phyloP scores from a whole-genome alignment of 2,329 filamentous ascomycete genomes.

The Aureobasidium melanogenum region DNA sequence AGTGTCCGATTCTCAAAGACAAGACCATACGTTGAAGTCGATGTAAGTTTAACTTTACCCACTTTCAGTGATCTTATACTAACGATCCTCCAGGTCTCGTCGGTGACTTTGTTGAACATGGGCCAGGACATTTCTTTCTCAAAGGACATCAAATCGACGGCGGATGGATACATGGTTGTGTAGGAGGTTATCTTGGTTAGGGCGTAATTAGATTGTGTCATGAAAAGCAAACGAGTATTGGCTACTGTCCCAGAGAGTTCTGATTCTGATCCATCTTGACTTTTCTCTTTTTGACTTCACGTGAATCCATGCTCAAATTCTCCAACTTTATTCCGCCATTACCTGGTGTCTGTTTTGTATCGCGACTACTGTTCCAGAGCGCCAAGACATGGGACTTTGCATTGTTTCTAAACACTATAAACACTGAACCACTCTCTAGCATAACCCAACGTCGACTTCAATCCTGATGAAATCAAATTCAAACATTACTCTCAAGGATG shows the following conservation, averaged over 20 bases:
- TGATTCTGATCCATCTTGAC: background rate
- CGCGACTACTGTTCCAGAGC: background rate
- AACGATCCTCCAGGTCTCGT: slow-evolving; percentile 47
- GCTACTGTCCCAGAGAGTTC: background rate
- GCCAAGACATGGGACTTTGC: slow-evolving; percentile 2
- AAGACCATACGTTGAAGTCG: slow-evolving; percentile 80
- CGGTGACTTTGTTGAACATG: slow-evolving; percentile 64
- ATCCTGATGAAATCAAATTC: background rate
- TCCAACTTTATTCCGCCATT: background rate
- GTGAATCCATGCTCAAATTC: background rate
- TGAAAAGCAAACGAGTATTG: slow-evolving; percentile 7
- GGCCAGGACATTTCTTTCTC: slow-evolving; percentile 73
- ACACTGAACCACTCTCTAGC: background rate
- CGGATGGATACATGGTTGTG: slow-evolving; percentile 69
- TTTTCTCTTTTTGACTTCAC: background rate
- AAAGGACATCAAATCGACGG: slow-evolving; percentile 68
- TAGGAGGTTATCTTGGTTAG: slow-evolving; percentile 33
- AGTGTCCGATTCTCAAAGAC: slow-evolving; percentile 79
- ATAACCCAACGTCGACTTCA: too few species aligned
- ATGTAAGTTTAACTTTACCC: slow-evolving; percentile 54
- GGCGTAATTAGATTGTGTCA: slow-evolving; percentile 8
- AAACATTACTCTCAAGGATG: background rate
- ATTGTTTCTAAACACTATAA: background rate
- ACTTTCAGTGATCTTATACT: slow-evolving; percentile 15
- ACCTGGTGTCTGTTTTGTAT: background rate